Base-by-base conservation (phyloP, 805 yeast genomes). In the Kuraishia capsulata region DNA sequence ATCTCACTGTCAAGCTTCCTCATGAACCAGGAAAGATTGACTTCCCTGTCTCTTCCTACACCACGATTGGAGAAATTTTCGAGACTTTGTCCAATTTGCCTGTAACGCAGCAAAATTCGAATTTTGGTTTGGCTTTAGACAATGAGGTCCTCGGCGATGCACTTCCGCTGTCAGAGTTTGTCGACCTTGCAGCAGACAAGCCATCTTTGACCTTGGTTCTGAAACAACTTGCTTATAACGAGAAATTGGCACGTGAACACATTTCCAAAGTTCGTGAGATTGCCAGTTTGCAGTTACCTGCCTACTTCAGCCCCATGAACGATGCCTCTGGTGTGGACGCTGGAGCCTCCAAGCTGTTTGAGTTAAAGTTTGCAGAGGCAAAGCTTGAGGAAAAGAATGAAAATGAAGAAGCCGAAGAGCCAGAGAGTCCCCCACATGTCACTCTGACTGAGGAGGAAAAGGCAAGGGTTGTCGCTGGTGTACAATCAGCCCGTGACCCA, bases 181-280 rank as follows among this genome's bases (percentile, higher is more conserved):
- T 40, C 16, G 62, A 66, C 19, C 40, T 57, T n/a, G 51, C 62
- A 26, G 45, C 43, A 6, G 50, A 52, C 3, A 41, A 53, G 8
- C 50, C 50, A 14, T 51, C 51, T 18, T 48, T 75, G n/a, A 45
- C 53, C 1, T 53, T 84, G 36, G 58, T 54, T 14, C 54, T 84
- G 44, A 66, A 59, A 29, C 73, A 73, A 40, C 70, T 67, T 38
- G 64, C 79, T 1, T 85, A 85, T 63, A 77, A 69, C 42, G 78
- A 74, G 53, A 65, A 70, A 32, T 62, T 69, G 23, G 78, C 83
- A 21, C 63, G 76, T 43, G 73, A 71, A 20, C 95, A 87, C 55
- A 54, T 86, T 31, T 54, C 62, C 36, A 73, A 73, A 42, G 71
- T 78, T 36, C 74, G 94, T 54, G 87, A 79, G 39, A 61, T 66